phyloP scores from a whole-genome alignment of 2,329 filamentous ascomycete genomes.

The Botrytis deweyae region DNA sequence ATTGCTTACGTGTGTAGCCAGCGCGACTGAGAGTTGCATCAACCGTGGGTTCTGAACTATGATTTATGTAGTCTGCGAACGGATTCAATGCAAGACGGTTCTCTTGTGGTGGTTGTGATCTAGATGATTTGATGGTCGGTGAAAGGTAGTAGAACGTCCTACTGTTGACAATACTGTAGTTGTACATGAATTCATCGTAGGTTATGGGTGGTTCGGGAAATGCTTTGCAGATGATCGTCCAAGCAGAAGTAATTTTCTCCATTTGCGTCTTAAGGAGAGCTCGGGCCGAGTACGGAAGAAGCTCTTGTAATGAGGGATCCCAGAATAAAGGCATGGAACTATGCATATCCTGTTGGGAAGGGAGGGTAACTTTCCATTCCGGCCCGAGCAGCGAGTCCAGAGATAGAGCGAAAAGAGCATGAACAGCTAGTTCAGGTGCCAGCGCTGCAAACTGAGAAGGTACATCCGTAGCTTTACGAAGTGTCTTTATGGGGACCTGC shows the following conservation, averaged over 20 bases:
- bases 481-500: conserved; percentile 5
- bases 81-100: conserved; percentile 70
- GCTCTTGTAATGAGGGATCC: conserved; percentile 43
- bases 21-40: conserved; percentile 50
- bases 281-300: conserved; percentile 48
- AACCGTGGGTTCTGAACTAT: conserved; percentile 41
- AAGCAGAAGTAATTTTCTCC: conserved; percentile 52
- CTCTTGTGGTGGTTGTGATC: conserved; percentile 45
- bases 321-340: conserved; percentile 58
- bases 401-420: conserved; percentile 71
- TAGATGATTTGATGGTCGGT: conserved; percentile 34
- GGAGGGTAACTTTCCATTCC: conserved; percentile 68
- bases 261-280: conserved; percentile 55
- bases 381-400: conserved; percentile 51
- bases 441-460: not conserved
- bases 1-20: conserved; percentile 48
- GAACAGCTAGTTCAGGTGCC: conserved; percentile 51
- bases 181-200: conserved; percentile 49
- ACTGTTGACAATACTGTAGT: conserved; percentile 61
- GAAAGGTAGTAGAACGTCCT: conserved; percentile 58
- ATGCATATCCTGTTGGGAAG: conserved; percentile 59
- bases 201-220: conserved; percentile 42
- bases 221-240: conserved; percentile 44
- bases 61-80: conserved; percentile 71
- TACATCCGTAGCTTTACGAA: conserved; percentile 17